Evolutionary conservation across 208 protist species (phyloP).

Genomic region (Leishmania mexicana): DNA sequence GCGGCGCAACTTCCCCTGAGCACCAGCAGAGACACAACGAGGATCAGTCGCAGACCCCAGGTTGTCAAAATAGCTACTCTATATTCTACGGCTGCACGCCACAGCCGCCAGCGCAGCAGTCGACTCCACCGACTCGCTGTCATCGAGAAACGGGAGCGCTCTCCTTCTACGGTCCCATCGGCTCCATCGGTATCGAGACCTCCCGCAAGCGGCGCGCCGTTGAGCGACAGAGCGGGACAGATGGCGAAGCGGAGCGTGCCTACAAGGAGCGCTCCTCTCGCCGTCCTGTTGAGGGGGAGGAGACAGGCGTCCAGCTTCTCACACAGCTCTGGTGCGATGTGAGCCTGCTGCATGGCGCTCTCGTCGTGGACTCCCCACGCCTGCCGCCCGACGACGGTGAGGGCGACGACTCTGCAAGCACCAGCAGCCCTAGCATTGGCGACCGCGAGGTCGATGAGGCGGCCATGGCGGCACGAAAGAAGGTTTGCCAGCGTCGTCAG

Average conservation of each 20-base stretch:
- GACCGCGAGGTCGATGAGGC: neutral
- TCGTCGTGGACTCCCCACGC: conserved; percentile 27
- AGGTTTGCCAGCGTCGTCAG: conserved; percentile 4
- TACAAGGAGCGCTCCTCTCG: conserved; percentile 29
- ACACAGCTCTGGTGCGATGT: conserved; percentile 47
- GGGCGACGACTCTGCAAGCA: conserved; percentile 4
- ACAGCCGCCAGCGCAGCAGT: neutral
- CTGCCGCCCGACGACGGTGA: conserved; percentile 13
- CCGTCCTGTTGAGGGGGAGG: neutral
- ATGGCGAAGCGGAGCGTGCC: conserved; percentile 31
- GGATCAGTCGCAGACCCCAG: neutral
- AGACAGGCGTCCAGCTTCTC: conserved; percentile 21
- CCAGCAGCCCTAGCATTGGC: neutral
- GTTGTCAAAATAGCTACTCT: neutral
- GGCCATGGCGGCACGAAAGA: conserved; percentile 13
- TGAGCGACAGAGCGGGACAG: conserved; percentile 25
- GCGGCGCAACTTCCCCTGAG: neutral
- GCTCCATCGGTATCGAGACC: conserved; percentile 34
- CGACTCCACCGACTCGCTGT: neutral
- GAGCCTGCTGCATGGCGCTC: conserved; percentile 24
- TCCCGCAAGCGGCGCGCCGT: conserved; percentile 28
- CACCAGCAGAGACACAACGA: neutral
- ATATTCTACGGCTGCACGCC: conserved; percentile 23
- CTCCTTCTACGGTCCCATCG: conserved; percentile 51
- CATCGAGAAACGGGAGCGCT: neutral